Conservation (phyloP, 257 asterid species). For the Gentiana dahurica region DNA sequence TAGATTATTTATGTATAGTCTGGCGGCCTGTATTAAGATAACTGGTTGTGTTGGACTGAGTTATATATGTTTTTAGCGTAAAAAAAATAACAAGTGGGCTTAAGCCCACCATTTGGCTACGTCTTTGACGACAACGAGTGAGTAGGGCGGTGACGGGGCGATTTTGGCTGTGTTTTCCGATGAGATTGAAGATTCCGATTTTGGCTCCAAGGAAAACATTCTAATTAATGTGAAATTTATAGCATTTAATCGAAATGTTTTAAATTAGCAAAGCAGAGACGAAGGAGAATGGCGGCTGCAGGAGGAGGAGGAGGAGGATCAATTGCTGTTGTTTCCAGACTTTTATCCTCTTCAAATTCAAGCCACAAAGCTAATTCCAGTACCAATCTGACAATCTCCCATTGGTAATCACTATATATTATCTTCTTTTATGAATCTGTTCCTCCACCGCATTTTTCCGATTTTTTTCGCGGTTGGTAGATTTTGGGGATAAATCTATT, state of each 20-base stretch:
- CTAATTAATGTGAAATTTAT: too few species aligned
- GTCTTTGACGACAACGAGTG: too few species aligned
- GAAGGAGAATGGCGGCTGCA: conserved; percentile 20
- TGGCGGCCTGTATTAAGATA: too few species aligned
- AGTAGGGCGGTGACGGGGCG: too few species aligned
- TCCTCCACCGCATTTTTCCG: not conserved
- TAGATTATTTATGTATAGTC: too few species aligned
- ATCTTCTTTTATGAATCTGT: not conserved
- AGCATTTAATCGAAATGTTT: conserved; percentile 1
- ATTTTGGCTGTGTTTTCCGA: too few species aligned
- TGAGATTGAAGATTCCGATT: too few species aligned
- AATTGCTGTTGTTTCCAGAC: conserved; percentile 22
- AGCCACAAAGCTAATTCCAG: conserved; percentile 12
- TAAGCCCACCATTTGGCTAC: too few species aligned
- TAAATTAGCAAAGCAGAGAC: not conserved
- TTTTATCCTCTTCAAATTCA: conserved; percentile 18
- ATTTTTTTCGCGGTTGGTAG: not conserved
- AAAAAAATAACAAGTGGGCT: too few species aligned
- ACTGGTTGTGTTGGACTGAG: too few species aligned
- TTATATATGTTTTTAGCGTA: too few species aligned
- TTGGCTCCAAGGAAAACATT: not conserved
- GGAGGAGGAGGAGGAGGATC: conserved; percentile 17
- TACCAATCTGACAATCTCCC: conserved; percentile 11
- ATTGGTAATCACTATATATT: conserved; percentile 6
- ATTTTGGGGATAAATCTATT: not conserved